A percentile compares a stretch with the other conserved stretches of the same genome.
phyloP scores from a whole-genome alignment of 108 stramenopile genomes.

The Cyclotella cryptica region DNA sequence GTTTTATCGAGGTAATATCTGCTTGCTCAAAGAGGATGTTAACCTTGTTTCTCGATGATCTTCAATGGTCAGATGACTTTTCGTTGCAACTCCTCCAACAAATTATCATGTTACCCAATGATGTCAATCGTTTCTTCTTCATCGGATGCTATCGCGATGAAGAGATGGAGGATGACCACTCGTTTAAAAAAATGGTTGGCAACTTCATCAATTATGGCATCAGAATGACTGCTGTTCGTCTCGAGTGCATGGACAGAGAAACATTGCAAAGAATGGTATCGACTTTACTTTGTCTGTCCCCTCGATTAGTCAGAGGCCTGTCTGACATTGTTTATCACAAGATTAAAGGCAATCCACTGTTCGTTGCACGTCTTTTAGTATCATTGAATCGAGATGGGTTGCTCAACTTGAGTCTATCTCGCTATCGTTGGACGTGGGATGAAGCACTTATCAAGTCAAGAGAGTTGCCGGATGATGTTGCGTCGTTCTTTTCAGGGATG shows the following conservation, averaged over 20 bases:
- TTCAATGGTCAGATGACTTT: conserved; percentile 37
- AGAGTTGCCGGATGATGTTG: no score
- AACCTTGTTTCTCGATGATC: conserved; percentile 31
- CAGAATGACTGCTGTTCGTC: not conserved
- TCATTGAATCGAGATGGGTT: not conserved
- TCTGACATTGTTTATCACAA: conserved; percentile 14
- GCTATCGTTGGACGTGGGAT: conserved; percentile 38
- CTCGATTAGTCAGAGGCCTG: conserved; percentile 5
- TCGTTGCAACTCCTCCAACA: conserved; percentile 9
- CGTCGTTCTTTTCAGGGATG: conserved; percentile 16
- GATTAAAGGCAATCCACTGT: conserved; percentile 30
- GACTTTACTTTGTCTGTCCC: conserved; percentile 11
- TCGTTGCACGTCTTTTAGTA: conserved; percentile 5
- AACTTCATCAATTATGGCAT: conserved; percentile 3
- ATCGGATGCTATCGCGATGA: conserved; percentile 34
- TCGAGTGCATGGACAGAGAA: conserved; percentile 9
- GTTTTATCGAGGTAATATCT: conserved; percentile 24
- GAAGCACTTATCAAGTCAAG: conserved; percentile 7
- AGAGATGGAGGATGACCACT: conserved; percentile 24
- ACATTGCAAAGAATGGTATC: conserved; percentile 18
- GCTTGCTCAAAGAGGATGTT: not conserved
- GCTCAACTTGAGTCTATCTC: conserved; percentile 1
- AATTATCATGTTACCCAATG: not conserved
- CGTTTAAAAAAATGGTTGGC: conserved; percentile 1
- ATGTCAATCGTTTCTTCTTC: no score